Conservation (phyloP, 176 grass and related monocot genomes). For the Oryza glaberrima region DNA sequence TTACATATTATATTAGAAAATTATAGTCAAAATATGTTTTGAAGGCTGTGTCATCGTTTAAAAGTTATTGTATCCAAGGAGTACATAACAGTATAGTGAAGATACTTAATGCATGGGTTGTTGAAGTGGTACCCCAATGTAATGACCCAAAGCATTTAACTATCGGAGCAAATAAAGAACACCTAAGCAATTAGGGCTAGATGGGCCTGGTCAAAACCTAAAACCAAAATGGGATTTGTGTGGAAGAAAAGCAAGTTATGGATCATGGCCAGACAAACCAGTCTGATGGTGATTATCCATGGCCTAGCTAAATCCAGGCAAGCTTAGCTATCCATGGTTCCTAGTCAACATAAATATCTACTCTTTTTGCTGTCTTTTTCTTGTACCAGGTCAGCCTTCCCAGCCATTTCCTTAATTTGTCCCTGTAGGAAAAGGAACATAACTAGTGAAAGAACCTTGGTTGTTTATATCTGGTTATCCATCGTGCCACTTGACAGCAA, state of each 20-base stretch:
- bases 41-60: too few species aligned
- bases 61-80: too few species aligned
- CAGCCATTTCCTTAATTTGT: conserved; percentile 22
- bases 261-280: conserved; percentile 25
- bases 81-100: not conserved
- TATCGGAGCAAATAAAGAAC: conserved; percentile 2
- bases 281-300: conserved; percentile 20
- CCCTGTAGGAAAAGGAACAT: conserved; percentile 5
- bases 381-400: conserved; percentile 48
- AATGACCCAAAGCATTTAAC: conserved; percentile 8
- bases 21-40: too few species aligned
- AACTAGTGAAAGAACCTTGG: conserved; percentile 24
- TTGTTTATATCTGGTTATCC: conserved; percentile 32
- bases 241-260: not conserved
- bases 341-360: conserved; percentile 27
- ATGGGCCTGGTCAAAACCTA: conserved; percentile 31
- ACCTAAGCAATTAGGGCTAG: conserved; percentile 5
- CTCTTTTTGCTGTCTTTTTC: conserved; percentile 38
- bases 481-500: conserved; percentile 18
- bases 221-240: conserved; percentile 26
- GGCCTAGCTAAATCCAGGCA: conserved; percentile 43
- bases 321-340: not conserved
- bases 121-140: not conserved
- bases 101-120: conserved; percentile 14
- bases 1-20: too few species aligned